Evolutionary conservation across 441 rosid genomes (phyloP).

Genomic region (Dalechampia spathulata): DNA sequence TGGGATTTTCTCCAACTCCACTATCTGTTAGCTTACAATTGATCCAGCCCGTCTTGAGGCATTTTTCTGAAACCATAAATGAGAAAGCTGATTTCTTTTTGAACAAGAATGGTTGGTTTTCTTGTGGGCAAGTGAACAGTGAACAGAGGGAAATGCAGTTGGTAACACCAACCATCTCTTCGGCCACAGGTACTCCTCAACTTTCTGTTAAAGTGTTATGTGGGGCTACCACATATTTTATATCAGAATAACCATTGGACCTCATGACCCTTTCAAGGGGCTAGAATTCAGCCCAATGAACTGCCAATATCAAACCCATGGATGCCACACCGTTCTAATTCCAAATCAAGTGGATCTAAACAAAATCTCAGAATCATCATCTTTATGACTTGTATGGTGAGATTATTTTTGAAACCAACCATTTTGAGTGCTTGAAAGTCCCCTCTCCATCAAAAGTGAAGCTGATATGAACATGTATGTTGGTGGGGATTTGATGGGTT

Average conservation of each 20-base stretch:
- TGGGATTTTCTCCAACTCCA: conserved; percentile 30
- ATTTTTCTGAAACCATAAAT: conserved; percentile 17
- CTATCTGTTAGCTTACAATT: conserved; percentile 34
- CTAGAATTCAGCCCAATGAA: too few species aligned
- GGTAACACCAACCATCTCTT: conserved; percentile 25
- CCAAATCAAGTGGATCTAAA: too few species aligned
- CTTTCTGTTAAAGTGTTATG: neutral
- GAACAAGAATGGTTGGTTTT: conserved; percentile 12
- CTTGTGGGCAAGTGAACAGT: conserved; percentile 13
- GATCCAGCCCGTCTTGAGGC: conserved; percentile 21
- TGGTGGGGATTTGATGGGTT: too few species aligned
- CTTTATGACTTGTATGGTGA: too few species aligned
- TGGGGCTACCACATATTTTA: neutral
- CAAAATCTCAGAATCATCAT: too few species aligned
- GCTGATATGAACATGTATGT: too few species aligned
- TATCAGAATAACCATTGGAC: neutral
- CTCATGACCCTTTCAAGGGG: too few species aligned
- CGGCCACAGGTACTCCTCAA: neutral
- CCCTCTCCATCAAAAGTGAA: too few species aligned
- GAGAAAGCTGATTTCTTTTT: conserved; percentile 16
- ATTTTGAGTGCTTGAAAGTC: too few species aligned
- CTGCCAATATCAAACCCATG: too few species aligned
- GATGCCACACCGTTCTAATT: too few species aligned
- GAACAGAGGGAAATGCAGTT: conserved; percentile 23
- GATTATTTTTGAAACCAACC: too few species aligned